Base-by-base conservation (phyloP, 306 rosid genomes). In the Hylodesmum podocarpum region DNA sequence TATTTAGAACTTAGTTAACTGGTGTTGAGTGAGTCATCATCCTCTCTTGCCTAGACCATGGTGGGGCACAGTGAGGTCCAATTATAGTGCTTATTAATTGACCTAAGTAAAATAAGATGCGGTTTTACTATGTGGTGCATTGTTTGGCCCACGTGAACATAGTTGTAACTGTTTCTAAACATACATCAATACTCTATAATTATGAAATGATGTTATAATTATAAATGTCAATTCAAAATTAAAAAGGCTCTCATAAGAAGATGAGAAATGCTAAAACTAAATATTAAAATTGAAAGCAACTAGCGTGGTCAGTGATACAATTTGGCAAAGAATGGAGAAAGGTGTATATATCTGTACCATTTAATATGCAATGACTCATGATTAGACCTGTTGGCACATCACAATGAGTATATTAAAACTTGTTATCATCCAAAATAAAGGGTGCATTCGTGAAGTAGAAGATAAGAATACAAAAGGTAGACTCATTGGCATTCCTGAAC, bases 391-490 rank as follows among this genome's bases (percentile, higher is more conserved):
- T 51, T 76, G 18, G 10, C 19, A 49, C 41, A 34, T 54, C 53
- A 72, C 66, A 28, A 51, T 51, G 7, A 53, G 54, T 53, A 27
- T 29, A 18, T 4, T 16, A 72, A 27, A 4, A 72, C 43, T 58
- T 49, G 49, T 36, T 22, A 22, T 61, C 72, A 46, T 63, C 49
- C 3, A 21, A 47, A 18, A 9, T 11, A 77, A 77, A 53, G 44
- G 3, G 4, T 77, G 44, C 43, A 77, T 44, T 77, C 66, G 5
- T 77, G 68, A 77, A 66, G 64, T 76, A 65, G 80, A 76, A 76
- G 73, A 50, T 18, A 76, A 65, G 73, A 24, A 65, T 25, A 22
- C n/a, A 73, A 50, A 66, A 76, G 73, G 44, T 65, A 7, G 18
- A 64, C 66, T 65, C 59, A 25, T 65, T 36, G 80, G 15, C 47